A percentile compares a stretch with the other conserved stretches of the same genome.
Conservation (phyloP, 2,329 filamentous ascomycete species). For the Stemphylium lycopersici region DNA sequence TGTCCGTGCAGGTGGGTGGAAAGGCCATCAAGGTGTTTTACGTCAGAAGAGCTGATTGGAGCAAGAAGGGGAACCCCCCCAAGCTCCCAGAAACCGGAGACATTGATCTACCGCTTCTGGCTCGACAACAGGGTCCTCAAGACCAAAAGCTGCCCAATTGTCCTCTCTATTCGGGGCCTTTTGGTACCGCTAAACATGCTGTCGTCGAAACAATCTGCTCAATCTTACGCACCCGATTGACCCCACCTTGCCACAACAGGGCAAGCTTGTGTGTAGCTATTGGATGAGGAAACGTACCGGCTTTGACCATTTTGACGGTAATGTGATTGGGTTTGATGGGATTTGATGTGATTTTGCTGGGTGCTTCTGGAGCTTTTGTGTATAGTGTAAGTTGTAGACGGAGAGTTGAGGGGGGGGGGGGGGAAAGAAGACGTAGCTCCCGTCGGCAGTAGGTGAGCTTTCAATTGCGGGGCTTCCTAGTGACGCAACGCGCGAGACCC, state of each 20-base stretch:
- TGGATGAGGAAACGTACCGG: constrained; percentile 69
- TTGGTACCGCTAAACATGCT: constrained; percentile 13
- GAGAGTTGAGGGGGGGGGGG: constrained; percentile 10
- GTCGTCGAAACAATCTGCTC: constrained; percentile 60
- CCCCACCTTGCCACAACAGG: constrained; percentile 43
- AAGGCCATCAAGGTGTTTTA: constrained; percentile 40
- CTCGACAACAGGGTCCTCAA: constrained; percentile 35
- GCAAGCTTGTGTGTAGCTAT: constrained; percentile 24
- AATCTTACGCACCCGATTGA: constrained; percentile 58
- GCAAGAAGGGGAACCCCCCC: constrained; percentile 7
- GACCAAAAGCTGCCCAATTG: constrained; percentile 24
- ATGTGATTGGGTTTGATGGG: constrained; percentile 21
- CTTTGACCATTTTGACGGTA: constrained; percentile 95
- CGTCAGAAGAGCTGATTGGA: constrained; percentile 32
- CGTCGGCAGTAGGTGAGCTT: constrained; percentile 22
- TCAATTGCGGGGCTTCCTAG: constrained; percentile 41
- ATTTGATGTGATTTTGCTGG: constrained; percentile 17
- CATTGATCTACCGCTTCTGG: constrained; percentile 6
- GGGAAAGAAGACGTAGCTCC: constrained; percentile 4
- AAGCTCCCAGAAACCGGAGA: constrained; percentile 1
- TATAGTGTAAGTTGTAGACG: constrained; percentile 6
- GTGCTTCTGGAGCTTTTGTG: constrained; percentile 7
- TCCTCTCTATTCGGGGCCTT: constrained; percentile 13
- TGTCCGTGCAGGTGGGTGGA: constrained; percentile 1
- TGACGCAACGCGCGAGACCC: constrained; percentile 41